phyloP scores from a whole-genome alignment of 208 protist genomes.

The Crithidia sp. region DNA sequence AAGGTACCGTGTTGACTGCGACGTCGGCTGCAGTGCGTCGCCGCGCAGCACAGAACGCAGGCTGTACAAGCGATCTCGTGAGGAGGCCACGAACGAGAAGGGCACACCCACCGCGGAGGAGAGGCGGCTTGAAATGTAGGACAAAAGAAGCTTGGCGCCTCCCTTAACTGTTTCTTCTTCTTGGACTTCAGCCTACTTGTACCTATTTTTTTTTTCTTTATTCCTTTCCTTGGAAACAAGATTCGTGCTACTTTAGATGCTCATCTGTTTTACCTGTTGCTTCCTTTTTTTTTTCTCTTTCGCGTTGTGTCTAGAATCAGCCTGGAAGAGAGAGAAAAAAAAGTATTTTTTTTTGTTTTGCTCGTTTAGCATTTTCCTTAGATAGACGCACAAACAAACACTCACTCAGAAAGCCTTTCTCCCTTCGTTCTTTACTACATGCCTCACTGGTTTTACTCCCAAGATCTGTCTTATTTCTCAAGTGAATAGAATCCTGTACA shows the following conservation, averaged over 20 bases:
- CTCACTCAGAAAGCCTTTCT: too few relatives aligned
- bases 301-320: neutral
- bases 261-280: neutral
- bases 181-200: neutral
- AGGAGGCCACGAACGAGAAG: slow-evolving; percentile 11
- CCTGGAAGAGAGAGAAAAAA: too few relatives aligned
- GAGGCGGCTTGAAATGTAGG: neutral
- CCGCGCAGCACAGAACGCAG: slow-evolving; percentile 13
- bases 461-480: too few relatives aligned
- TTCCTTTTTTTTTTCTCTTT: slow-evolving; percentile 14
- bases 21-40: neutral
- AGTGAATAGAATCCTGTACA: too few relatives aligned
- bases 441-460: too few relatives aligned
- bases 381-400: too few relatives aligned
- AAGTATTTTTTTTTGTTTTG: too few relatives aligned
- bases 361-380: too few relatives aligned
- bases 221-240: neutral
- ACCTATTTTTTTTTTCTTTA: slow-evolving; percentile 4
- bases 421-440: too few relatives aligned
- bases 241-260: neutral
- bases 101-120: neutral
- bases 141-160: too few relatives aligned
- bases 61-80: slow-evolving; percentile 35
- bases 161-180: neutral
- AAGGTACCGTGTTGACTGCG: too few relatives aligned